phyloP scores from a whole-genome alignment of 2,329 filamentous ascomycete species.

The Aphanoascus verrucosus region DNA sequence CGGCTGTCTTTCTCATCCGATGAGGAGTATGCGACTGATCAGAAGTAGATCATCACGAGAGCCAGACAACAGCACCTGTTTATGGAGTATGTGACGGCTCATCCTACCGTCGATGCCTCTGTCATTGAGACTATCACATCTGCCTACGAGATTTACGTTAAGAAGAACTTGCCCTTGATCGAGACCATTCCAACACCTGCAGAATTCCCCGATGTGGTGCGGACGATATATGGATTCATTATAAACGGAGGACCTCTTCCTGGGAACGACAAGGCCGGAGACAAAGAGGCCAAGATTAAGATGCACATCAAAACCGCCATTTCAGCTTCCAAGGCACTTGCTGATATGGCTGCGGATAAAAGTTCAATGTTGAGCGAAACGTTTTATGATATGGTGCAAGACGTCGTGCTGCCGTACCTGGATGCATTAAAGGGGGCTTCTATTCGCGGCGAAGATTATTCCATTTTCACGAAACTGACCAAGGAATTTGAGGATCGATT shows the following conservation, averaged over 20 bases:
- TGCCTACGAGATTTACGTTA: conserved; percentile 48
- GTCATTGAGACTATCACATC: conserved; percentile 41
- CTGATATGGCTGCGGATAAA: conserved; percentile 20
- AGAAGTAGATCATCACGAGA: conserved; percentile 48
- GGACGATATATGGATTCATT: conserved; percentile 45
- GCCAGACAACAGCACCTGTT: conserved; percentile 71
- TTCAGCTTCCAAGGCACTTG: conserved; percentile 41
- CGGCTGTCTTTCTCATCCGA: background rate
- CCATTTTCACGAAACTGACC: conserved; percentile 81
- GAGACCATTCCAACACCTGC: conserved; percentile 36
- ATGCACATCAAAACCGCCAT: conserved; percentile 66
- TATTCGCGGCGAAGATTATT: conserved; percentile 51
- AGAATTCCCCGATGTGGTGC: conserved; percentile 39
- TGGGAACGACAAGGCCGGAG: conserved; percentile 49
- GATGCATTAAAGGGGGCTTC: conserved; percentile 51
- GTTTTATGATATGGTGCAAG: conserved; percentile 51
- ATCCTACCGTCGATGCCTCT: conserved; percentile 36
- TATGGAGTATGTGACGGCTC: conserved; percentile 50
- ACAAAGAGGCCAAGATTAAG: conserved; percentile 76
- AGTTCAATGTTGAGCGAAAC: conserved; percentile 27
- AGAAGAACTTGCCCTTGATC: conserved; percentile 56
- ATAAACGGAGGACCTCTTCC: conserved; percentile 46
- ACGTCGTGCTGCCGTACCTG: conserved; percentile 70
- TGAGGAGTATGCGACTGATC: background rate
- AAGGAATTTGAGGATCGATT: conserved; percentile 80